Evolutionary conservation across 257 asterid genomes (phyloP), one percentile per base, ranked within the genome.

Genomic region (Ophiorrhiza pumila): DNA sequence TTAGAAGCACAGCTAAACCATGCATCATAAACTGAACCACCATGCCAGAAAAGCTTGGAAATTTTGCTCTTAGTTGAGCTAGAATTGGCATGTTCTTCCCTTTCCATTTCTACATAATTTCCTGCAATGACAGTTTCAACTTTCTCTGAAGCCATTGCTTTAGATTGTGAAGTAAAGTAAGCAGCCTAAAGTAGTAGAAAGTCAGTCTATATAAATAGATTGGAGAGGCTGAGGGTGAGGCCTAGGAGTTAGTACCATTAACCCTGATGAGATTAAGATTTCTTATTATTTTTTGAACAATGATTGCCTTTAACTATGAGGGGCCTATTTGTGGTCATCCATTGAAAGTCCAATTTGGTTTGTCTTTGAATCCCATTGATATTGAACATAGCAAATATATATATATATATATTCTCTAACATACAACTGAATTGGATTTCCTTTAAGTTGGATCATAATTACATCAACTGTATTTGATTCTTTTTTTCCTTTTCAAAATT

Each of bases 21-120:
- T 73, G 97, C 97, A 88, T 92, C 97, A 81, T 92, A 92, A 57
- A 90, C 92, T 22, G 97, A 92, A 32, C 97, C 97, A 66, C 97
- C 97, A 80, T 92, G 90, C 97, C 97, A 91, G 59, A 91, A 88
- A 14, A 91, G 41, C 25, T 76, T 88, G 1, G 93, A 90, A 1
- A 91, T 46, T 43, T 77, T 88, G 83, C 73, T 71, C 66, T 85
- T 91, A 10, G 79, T 17, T 9, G 90, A 77, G 73, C 41, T 65
- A 61, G 80, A 71, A 42, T 75, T 64, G 6, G 76, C 65, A 8
- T 73, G 53, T 23, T 71, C 87, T 83, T 87, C 93, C 61, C 88
- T 83, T 57, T 91, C 96, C 93, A 91, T 91, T 72, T 88, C 97
- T 17, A 89, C 80, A 59, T 91, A 91, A 81, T 84, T 91, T 65